These are phyloP conservation scores for Fusarium graminum DNA, from an alignment of 2,329 filamentous ascomycete species.

Conservation along the genomic window DNA sequence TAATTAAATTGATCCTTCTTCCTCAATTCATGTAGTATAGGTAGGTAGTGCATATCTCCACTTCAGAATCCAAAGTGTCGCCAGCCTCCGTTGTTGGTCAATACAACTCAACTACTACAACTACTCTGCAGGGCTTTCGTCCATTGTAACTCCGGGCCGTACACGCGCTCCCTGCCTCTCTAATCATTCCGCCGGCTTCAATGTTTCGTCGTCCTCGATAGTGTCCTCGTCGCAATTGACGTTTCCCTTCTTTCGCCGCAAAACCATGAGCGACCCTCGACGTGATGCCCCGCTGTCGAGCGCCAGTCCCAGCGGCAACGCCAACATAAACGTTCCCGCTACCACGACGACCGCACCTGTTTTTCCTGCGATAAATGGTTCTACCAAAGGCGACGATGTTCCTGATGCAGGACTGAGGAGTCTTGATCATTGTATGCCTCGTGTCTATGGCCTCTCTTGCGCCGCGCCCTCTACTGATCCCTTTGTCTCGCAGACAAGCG, in stretches of 20 bases:
- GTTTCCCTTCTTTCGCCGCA: constrained; percentile 21
- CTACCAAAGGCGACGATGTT: constrained; percentile 46
- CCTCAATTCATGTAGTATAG: constrained; percentile 2
- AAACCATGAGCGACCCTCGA: constrained; percentile 52
- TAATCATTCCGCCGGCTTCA: constrained; percentile 15
- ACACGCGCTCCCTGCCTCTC: constrained; percentile 26
- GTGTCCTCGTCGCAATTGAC: constrained; percentile 44
- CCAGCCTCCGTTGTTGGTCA: constrained; percentile 9
- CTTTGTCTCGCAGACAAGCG: constrained; percentile 73
- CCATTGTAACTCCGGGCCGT: constrained; percentile 16
- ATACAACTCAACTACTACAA: constrained; percentile 25
- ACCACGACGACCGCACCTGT: constrained; percentile 32
- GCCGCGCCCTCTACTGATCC: constrained; percentile 26
- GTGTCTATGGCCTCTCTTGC: background rate
- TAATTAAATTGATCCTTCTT: constrained; percentile 15
- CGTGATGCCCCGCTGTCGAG: constrained; percentile 51
- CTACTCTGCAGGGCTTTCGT: constrained; percentile 26
- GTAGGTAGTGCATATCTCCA: constrained; percentile 30
- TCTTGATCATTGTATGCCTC: constrained; percentile 76
- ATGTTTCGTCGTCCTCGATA: constrained; percentile 35
- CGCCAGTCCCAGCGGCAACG: constrained; percentile 12
- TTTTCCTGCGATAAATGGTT: constrained; percentile 21
- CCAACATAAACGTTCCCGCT: constrained; percentile 14
- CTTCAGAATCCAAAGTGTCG: constrained; percentile 35
- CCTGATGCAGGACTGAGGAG: constrained; percentile 83